These are phyloP conservation scores for Camillea tinctor DNA, from an alignment of 2,329 filamentous ascomycete genomes.

Conservation along the genomic window DNA sequence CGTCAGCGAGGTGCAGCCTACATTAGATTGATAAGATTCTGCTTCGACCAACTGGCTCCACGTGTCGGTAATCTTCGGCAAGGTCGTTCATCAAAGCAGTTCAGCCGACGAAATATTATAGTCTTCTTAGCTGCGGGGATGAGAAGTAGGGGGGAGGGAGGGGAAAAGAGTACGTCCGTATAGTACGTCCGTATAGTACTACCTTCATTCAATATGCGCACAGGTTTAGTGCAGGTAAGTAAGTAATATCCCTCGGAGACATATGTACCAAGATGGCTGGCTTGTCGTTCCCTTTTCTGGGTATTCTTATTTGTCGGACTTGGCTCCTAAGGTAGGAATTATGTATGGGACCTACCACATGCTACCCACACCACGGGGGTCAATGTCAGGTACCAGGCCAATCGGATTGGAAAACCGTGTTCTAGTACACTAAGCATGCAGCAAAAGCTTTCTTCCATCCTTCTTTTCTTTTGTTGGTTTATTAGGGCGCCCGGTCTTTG, in stretches of 20 bases:
- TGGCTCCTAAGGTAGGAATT: not conserved
- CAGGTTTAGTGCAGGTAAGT: not conserved
- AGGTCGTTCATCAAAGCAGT: conserved; percentile 7
- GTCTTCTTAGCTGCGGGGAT: too few species aligned
- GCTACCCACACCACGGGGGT: conserved; percentile 2
- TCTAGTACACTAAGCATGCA: conserved; percentile 12
- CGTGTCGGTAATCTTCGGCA: conserved; percentile 17
- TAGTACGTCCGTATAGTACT: too few species aligned
- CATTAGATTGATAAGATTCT: conserved; percentile 3
- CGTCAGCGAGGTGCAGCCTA: conserved; percentile 9
- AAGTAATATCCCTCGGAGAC: not conserved
- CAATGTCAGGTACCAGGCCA: conserved; percentile 29
- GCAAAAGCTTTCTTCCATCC: conserved; percentile 10
- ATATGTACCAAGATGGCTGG: not conserved
- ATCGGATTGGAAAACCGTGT: conserved; percentile 14
- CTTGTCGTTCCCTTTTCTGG: conserved; percentile 6
- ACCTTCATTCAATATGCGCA: too few species aligned
- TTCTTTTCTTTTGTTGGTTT: conserved; percentile 10
- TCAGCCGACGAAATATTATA: conserved; percentile 4
- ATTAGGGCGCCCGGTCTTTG: conserved; percentile 16
- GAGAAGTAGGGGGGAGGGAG: too few species aligned
- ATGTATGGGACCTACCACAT: conserved; percentile 18
- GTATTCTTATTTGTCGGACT: not conserved
- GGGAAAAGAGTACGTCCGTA: too few species aligned
- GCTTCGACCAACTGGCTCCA: conserved; percentile 17